These are phyloP conservation scores for Fusarium sp. DNA, from an alignment of 2,329 filamentous ascomycete species.

Conservation along the genomic window DNA sequence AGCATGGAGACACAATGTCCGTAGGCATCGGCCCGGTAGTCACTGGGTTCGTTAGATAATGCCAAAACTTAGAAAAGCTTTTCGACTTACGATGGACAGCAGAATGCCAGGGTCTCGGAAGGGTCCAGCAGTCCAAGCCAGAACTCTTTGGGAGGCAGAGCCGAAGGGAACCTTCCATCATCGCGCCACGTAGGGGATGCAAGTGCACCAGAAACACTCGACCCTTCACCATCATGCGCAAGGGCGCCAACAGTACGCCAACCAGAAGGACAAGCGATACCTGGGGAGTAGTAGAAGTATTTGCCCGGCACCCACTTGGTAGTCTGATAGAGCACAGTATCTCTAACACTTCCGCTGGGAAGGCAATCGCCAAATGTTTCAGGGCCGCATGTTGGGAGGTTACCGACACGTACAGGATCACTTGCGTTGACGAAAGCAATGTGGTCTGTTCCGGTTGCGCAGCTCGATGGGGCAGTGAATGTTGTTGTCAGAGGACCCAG, in stretches of 20 bases:
- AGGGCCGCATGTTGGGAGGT: neutral
- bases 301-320: neutral
- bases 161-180: accelerated
- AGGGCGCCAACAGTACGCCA: slow-evolving; percentile 42
- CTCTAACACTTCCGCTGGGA: slow-evolving; percentile 24
- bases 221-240: neutral
- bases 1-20: slow-evolving; percentile 1
- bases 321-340: neutral
- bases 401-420: neutral
- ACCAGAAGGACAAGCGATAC: slow-evolving; percentile 35
- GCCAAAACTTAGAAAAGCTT: too few relatives aligned
- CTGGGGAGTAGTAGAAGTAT: neutral
- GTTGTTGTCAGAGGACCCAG: neutral
- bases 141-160: neutral
- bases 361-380: slow-evolving; percentile 22
- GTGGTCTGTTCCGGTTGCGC: neutral
- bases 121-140: slow-evolving; percentile 6
- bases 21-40: neutral
- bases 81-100: neutral
- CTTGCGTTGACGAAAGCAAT: neutral
- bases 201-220: neutral
- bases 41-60: neutral
- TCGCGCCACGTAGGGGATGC: neutral
- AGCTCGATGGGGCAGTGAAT: neutral
- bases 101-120: slow-evolving; percentile 3